These are phyloP conservation scores for Sonneratia alba DNA, from an alignment of 345 rosid species.

Conservation along the genomic window DNA sequence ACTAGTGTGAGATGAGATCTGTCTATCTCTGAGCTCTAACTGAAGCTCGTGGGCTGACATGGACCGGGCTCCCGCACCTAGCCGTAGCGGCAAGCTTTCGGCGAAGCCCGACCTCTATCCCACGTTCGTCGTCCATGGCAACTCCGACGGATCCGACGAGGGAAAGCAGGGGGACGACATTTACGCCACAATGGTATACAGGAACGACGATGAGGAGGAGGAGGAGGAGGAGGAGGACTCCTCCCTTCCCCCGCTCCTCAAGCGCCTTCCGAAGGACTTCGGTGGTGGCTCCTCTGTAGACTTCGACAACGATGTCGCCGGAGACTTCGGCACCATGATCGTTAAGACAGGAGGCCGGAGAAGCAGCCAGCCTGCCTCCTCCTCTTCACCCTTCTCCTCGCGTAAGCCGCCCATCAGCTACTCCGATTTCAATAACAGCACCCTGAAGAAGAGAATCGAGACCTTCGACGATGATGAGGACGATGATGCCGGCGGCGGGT, in stretches of 20 bases:
- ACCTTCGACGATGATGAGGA: conserved; percentile 37
- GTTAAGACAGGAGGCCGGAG: conserved; percentile 31
- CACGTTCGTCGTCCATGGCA: conserved; percentile 47
- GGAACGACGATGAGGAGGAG: conserved; percentile 24
- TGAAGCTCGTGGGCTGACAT: conserved; percentile 11
- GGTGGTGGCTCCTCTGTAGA: conserved; percentile 55
- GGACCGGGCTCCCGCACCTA: conserved; percentile 38
- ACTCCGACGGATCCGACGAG: conserved; percentile 45
- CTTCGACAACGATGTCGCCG: conserved; percentile 36
- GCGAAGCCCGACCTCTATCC: conserved; percentile 40
- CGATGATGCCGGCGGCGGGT: conserved; percentile 37
- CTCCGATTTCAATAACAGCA: conserved; percentile 19
- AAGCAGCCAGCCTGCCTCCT: conserved; percentile 5
- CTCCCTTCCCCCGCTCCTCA: conserved; percentile 77
- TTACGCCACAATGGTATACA: conserved; percentile 47
- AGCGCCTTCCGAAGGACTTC: conserved; percentile 81
- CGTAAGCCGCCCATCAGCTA: conserved; percentile 3
- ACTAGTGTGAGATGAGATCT: not conserved
- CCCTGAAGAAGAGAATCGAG: conserved; percentile 24
- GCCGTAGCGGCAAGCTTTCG: conserved; percentile 36
- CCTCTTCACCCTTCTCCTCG: conserved; percentile 11
- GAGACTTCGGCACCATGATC: conserved; percentile 79
- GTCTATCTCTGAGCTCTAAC: not conserved
- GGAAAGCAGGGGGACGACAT: conserved; percentile 31
- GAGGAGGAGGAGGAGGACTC: conserved; percentile 75